Base-by-base conservation (phyloP, 768 basidiomycete genomes). In the Auricularia cornea region DNA sequence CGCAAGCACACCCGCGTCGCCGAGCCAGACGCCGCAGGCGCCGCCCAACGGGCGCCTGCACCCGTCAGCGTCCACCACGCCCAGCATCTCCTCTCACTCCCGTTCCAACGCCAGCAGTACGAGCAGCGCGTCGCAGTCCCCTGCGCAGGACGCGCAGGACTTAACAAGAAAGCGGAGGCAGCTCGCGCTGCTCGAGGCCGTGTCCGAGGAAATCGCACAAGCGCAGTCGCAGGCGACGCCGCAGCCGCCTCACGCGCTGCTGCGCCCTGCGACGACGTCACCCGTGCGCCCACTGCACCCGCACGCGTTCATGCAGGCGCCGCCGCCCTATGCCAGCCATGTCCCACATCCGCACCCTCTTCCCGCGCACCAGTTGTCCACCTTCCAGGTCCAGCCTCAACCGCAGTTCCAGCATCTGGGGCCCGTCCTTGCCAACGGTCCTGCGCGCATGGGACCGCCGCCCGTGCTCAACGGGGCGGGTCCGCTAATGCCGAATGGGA, bases 141-240 rank as follows among this genome's bases (percentile, higher is more conserved):
- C 44, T 1, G 23, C 12, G 11, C 20, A 48, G 26, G 26, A 57
- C 28, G 54, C 12, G 18, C 12, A 57, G 30, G 26, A 28, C 6
- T 16, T 30, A 11, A 28, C 28, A 5, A 81, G 84, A 16, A 88
- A 85, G 70, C 83, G 80, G 72, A 84, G 84, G 72, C 90, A 86
- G 67, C 77, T 88, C 29, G 88, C 88, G 2, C 76, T 91, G 64
- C 76, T 90, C 12, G 88, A 91, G 70, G 78, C 83, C 16, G 84
- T 90, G 38, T 88, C 85, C 0, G 84, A 86, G 68, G 89, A 92
- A 71, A 89, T 90, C 3, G 86, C 85, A 5, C 79, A 81, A 64
- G 80, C 86, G 79, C 80, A 83, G 29, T 79, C 83, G 63, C 75
- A 70, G 63, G 71, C 74, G 63, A 67, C 60, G 62, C 72, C 23